These are phyloP conservation scores for Spinacia oleracea DNA, from an alignment of 179 eudicot species.

Conservation along the genomic window DNA sequence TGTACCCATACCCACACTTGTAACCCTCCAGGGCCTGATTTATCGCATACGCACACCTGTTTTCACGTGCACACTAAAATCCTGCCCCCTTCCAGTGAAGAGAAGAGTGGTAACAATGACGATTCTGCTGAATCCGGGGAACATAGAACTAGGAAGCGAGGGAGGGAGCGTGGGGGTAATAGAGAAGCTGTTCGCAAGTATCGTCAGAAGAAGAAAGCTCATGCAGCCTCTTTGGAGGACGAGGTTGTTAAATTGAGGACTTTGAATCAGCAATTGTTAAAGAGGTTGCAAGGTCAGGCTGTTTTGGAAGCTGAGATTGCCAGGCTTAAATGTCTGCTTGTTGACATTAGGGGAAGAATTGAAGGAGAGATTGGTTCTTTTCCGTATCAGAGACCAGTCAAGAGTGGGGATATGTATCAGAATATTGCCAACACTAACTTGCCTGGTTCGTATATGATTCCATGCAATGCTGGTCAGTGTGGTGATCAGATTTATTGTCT, in stretches of 20 bases:
- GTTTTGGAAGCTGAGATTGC: constrained; percentile 81
- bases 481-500: constrained; percentile 79
- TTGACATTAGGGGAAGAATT: constrained; percentile 91
- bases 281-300: constrained; percentile 80
- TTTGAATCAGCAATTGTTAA: constrained; percentile 75
- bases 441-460: constrained; percentile 57
- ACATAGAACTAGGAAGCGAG: constrained; percentile 57
- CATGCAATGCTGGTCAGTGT: constrained; percentile 73
- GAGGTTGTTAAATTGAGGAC: constrained; percentile 80
- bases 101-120: constrained; percentile 58
- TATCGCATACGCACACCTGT: constrained; percentile 83
- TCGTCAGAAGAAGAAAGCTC: constrained; percentile 95
- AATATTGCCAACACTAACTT: constrained; percentile 38
- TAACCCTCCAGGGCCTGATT: constrained; percentile 84
- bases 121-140: constrained; percentile 79
- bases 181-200: constrained; percentile 97
- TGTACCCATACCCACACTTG: constrained; percentile 87
- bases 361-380: constrained; percentile 97
- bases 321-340: constrained; percentile 93
- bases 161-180: constrained; percentile 68
- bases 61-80: constrained; percentile 88
- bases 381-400: constrained; percentile 78
- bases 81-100: constrained; percentile 59
- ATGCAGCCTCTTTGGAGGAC: constrained; percentile 82
- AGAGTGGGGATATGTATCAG: constrained; percentile 49